A percentile compares a stretch with the other conserved stretches of the same genome.
Conservation (phyloP, 495 filamentous ascomycete species). For the Apiosordaria backusii region DNA sequence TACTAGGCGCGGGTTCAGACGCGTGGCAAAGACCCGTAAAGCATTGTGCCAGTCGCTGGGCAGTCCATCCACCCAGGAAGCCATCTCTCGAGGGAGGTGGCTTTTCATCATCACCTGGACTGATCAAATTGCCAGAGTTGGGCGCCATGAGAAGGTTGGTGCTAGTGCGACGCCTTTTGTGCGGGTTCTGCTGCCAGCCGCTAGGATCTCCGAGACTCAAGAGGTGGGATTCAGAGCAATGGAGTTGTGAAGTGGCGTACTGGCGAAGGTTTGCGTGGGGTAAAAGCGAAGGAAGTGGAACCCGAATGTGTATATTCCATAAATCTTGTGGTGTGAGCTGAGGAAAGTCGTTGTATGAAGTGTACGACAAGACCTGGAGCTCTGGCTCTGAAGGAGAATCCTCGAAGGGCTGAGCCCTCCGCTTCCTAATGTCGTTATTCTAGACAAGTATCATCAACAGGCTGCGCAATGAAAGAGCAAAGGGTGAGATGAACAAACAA, state of each 20-base stretch:
- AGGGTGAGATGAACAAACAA: not conserved
- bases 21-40: constrained; percentile 39
- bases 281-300: not conserved
- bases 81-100: constrained; percentile 12
- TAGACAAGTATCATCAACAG: constrained; percentile 47
- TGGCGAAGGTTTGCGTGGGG: not conserved
- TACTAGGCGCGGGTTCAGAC: constrained; percentile 37
- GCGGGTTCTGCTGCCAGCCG: not conserved
- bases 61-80: not conserved
- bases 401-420: constrained; percentile 44
- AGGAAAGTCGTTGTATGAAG: not conserved
- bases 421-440: constrained; percentile 48
- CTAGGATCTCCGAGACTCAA: not conserved
- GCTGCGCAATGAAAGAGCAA: constrained; percentile 34
- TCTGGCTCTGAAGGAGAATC: constrained; percentile 38
- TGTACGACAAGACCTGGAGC: constrained; percentile 30
- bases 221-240: constrained; percentile 16
- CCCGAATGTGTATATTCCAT: not conserved
- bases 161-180: constrained; percentile 31
- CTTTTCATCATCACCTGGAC: constrained; percentile 38
- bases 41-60: not conserved
- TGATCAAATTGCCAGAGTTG: constrained; percentile 18
- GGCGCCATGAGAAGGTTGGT: constrained; percentile 31
- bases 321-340: not conserved
- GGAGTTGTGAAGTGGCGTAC: not conserved